Conservation (phyloP, 371 early-diverging fungal species). For the Rhizopus stolonifer region DNA sequence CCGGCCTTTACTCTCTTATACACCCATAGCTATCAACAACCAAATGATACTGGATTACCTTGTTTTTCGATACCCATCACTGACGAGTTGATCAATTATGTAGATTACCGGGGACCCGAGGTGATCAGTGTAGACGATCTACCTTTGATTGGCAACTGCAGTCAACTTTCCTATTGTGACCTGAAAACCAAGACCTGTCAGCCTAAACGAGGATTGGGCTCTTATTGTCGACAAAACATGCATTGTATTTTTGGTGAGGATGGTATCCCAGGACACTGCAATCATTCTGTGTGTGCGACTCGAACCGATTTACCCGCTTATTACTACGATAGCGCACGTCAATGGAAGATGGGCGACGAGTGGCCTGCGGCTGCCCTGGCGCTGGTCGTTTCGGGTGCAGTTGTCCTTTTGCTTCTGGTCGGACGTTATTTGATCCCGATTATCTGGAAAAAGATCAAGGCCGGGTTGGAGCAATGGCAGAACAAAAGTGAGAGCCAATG, state of each 20-base stretch:
- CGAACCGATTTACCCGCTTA: conserved; percentile 37
- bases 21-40: conserved; percentile 16
- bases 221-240: conserved; percentile 40
- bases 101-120: conserved; percentile 42
- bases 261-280: conserved; percentile 46
- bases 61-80: conserved; percentile 43
- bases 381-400: conserved; percentile 34
- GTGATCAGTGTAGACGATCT: conserved; percentile 41
- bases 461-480: conserved; percentile 36
- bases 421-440: conserved; percentile 35
- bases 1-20: conserved; percentile 36
- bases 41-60: conserved; percentile 42
- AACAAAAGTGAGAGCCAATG: conserved; percentile 17
- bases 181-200: conserved; percentile 42
- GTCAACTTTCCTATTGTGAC: conserved; percentile 45
- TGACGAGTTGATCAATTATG: conserved; percentile 41
- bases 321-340: conserved; percentile 31
- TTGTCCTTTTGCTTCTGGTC: conserved; percentile 27
- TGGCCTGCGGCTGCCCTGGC: conserved; percentile 39
- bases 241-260: conserved; percentile 40
- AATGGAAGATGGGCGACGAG: conserved; percentile 46
- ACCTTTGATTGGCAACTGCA: conserved; percentile 47
- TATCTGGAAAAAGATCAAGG: conserved; percentile 22
- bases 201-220: conserved; percentile 39
- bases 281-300: conserved; percentile 29